A percentile compares a stretch with the other conserved stretches of the same genome.
Evolutionary conservation across 1,284 basidiomycete species (phyloP).

Genomic region (Puccinia brachypodii): DNA sequence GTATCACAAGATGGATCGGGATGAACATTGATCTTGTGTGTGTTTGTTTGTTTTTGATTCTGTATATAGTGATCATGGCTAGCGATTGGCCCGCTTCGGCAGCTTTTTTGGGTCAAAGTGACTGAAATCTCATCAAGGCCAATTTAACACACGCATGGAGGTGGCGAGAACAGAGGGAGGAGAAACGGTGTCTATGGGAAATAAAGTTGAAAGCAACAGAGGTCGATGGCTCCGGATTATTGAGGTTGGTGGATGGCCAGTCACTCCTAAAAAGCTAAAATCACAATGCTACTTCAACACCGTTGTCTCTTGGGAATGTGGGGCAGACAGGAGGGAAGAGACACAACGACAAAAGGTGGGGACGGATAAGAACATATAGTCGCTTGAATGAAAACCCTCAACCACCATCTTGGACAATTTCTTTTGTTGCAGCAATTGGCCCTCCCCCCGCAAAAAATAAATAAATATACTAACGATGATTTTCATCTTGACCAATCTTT

Average conservation of each 20-base stretch:
- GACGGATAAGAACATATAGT: too few species aligned
- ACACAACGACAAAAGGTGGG: too few species aligned
- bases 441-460: too few species aligned
- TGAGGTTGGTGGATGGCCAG: neutral
- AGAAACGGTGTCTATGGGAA: neutral
- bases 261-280: neutral
- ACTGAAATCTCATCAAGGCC: neutral
- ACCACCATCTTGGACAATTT: too few species aligned
- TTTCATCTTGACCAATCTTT: too few species aligned
- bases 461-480: too few species aligned
- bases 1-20: neutral
- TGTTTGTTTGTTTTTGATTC: neutral
- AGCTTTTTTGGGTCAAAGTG: conserved; percentile 2
- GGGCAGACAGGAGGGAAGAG: too few species aligned
- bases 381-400: too few species aligned
- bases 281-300: too few species aligned
- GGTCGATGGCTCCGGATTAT: neutral
- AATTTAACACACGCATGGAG: too few species aligned
- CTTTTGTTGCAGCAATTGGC: too few species aligned
- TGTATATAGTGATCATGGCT: neutral
- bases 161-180: neutral
- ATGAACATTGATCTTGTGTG: conserved; percentile 2
- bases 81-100: conserved; percentile 32
- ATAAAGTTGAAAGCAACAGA: neutral
- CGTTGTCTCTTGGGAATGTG: too few species aligned